Evolutionary conservation across 345 rosid genomes (phyloP), one percentile per base, ranked within the genome.

Genomic region (Gossypium bickii): DNA sequence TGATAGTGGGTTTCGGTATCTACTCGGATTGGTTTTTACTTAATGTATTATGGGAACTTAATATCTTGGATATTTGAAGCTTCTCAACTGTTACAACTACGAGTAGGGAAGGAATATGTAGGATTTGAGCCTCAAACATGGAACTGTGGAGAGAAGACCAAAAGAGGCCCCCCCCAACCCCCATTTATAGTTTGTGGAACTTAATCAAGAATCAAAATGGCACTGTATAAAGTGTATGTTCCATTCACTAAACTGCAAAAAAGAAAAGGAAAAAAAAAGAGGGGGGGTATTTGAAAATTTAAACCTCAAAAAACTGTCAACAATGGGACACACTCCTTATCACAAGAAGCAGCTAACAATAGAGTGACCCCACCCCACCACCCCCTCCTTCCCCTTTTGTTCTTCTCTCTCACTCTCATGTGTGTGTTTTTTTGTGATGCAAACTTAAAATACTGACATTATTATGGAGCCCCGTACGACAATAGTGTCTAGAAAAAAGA

Each of bases 401-500:
- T 13, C 62, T 67, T 71, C 58, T 57, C 55, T 64, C 49, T 77
- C 48, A 29, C 29, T 62, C 52, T 56, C 10, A 57, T 5, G 58
- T 51, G 70, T 63, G 52, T 74, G 48, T 48, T 63, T 29, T 47
- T 29, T 61, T 16, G 27, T 9, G 15, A 58, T 74, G n/a, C 43
- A 29, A 29, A 13, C 77, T 78, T 56, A 52, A 78, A 72, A 71
- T 63, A 61, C 55, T 22, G 67, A 71, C 55, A 58, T 58, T 66
- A 67, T 71, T 67, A 76, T 76, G 74, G 80, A 76, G 79, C 71
- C 52, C 71, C 80, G 82, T 84, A 82, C 85, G 83, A 78, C 86
- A 83, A 74, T 71, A 78, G 61, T 82, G 86, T 85, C 87, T 76
- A 82, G 76, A 83, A 82, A 78, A 73, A 70, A 76, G 34, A 75